phyloP scores from a whole-genome alignment of 306 rosid species.

The Vigna trinervia region DNA sequence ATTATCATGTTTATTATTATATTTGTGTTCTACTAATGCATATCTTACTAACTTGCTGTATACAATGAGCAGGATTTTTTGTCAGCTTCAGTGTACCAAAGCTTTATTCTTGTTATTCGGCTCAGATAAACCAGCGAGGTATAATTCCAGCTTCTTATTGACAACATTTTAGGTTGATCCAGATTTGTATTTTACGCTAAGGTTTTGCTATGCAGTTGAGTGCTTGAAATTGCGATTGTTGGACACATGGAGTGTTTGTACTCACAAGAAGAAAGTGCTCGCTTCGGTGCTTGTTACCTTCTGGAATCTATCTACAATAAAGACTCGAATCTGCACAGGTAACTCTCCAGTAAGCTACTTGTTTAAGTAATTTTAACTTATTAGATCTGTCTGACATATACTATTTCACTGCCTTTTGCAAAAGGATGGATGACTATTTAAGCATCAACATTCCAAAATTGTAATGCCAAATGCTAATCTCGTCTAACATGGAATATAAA shows the following conservation, averaged over 20 bases:
- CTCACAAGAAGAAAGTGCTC: slow-evolving; percentile 77
- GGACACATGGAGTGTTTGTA: slow-evolving; percentile 78
- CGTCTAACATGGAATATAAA: slow-evolving; percentile 14
- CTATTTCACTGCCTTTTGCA: neutral
- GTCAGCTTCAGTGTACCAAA: slow-evolving; percentile 79
- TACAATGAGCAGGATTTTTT: slow-evolving; percentile 67
- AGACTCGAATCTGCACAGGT: slow-evolving; percentile 84
- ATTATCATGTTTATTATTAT: neutral
- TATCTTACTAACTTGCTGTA: slow-evolving; percentile 22
- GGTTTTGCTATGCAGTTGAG: slow-evolving; percentile 55
- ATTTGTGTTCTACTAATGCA: neutral
- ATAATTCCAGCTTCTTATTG: slow-evolving; percentile 13
- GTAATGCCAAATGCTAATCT: neutral
- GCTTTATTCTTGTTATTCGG: slow-evolving; percentile 70
- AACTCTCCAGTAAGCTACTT: slow-evolving; percentile 21
- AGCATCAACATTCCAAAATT: slow-evolving; percentile 26
- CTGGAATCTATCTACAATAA: slow-evolving; percentile 82
- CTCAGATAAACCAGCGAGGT: slow-evolving; percentile 76
- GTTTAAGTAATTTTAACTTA: neutral
- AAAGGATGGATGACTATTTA: slow-evolving; percentile 24
- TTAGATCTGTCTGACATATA: neutral
- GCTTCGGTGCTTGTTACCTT: slow-evolving; percentile 65
- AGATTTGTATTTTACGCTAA: slow-evolving; percentile 11
- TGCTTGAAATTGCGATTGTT: slow-evolving; percentile 61
- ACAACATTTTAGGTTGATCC: slow-evolving; percentile 16